A percentile compares a stretch with the other conserved stretches of the same genome.
These are phyloP conservation scores for Calvatia gigantea DNA, from an alignment of 768 basidiomycete genomes.

Conservation along the genomic window DNA sequence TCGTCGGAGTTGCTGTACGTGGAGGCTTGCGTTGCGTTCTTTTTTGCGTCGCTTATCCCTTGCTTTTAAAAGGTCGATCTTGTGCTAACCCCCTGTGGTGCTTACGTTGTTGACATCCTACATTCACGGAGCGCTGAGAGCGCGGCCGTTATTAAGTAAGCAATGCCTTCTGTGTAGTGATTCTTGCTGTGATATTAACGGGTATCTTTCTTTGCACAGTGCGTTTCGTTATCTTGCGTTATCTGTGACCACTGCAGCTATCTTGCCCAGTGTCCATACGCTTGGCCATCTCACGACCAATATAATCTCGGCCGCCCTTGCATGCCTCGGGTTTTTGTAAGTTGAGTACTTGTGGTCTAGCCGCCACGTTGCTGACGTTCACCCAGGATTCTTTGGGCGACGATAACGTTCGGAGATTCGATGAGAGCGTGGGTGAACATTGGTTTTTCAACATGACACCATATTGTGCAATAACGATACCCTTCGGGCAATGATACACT, in stretches of 20 bases:
- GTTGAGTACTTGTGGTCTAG: slow-evolving; percentile 18
- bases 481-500: no score
- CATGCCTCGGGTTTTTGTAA: slow-evolving; percentile 51
- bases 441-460: not conserved
- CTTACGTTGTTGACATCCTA: slow-evolving; percentile 63
- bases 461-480: no score
- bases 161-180: no score
- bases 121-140: slow-evolving; percentile 60
- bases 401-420: not conserved
- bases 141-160: slow-evolving; percentile 53
- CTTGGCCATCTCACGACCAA: slow-evolving; percentile 52
- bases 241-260: slow-evolving; percentile 37
- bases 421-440: not conserved
- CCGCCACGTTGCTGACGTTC: not conserved
- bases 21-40: not conserved
- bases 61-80: slow-evolving; percentile 48
- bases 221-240: slow-evolving; percentile 45
- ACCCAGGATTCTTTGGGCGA: not conserved
- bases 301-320: slow-evolving; percentile 39
- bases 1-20: slow-evolving; percentile 8
- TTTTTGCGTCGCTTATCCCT: not conserved
- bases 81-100: slow-evolving; percentile 49
- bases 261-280: slow-evolving; percentile 51
- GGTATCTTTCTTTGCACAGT: slow-evolving; percentile 24
- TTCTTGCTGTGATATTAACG: not conserved